Evolutionary conservation across 2,329 filamentous ascomycete genomes (phyloP).

Genomic region (Sarocladium oryzae): DNA sequence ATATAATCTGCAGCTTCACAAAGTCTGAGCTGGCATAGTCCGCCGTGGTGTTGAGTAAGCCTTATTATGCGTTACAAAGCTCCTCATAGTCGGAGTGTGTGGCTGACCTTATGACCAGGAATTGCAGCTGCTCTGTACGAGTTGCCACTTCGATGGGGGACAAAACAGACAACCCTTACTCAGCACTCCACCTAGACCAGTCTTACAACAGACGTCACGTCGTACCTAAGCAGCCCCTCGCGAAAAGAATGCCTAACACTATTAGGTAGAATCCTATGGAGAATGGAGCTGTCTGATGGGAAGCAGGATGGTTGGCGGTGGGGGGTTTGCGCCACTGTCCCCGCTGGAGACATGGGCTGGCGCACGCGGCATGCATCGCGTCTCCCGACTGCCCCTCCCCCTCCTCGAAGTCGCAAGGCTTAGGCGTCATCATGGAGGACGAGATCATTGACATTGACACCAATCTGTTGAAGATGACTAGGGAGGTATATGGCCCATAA

Average conservation of each 20-base stretch:
- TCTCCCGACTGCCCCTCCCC: constrained; percentile 3
- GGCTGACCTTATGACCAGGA: no score
- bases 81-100: no score
- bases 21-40: no score
- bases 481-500: not conserved
- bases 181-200: not conserved
- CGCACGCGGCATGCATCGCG: not conserved
- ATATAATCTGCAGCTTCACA: no score
- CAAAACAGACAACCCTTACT: not conserved
- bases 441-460: no score
- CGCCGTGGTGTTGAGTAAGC: no score
- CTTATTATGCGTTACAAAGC: no score
- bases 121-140: not conserved
- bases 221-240: no score
- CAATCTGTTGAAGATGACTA: not conserved
- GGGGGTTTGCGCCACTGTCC: not conserved
- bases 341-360: not conserved
- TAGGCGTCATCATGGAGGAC: no score
- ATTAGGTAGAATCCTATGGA: not conserved
- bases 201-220: not conserved
- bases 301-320: not conserved
- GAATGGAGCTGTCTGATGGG: not conserved
- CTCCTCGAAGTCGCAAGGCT: not conserved
- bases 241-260: not conserved
- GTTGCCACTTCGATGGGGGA: not conserved